These are phyloP conservation scores for Periconia sp. DNA, from an alignment of 2,329 filamentous ascomycete species.

Conservation along the genomic window DNA sequence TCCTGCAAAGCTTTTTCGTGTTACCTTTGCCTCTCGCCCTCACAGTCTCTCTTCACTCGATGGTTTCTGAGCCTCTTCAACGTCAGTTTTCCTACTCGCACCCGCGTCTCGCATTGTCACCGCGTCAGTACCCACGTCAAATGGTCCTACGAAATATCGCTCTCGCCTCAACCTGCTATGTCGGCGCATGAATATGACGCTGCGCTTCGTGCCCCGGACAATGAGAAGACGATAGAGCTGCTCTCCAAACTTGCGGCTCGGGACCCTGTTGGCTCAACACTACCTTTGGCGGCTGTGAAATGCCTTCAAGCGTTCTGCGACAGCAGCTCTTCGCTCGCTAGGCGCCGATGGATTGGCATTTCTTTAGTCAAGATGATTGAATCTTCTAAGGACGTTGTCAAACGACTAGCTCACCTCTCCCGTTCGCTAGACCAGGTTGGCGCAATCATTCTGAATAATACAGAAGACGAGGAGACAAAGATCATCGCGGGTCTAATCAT, in stretches of 20 bases:
- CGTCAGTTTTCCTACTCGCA: not conserved
- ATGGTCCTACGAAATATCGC: conserved; percentile 1
- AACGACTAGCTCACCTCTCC: conserved; percentile 18
- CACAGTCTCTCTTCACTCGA: not conserved
- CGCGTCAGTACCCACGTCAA: conserved; percentile 3
- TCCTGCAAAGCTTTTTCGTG: not conserved
- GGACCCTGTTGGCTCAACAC: conserved; percentile 10
- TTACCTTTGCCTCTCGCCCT: not conserved
- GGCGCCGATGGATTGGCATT: conserved; percentile 40
- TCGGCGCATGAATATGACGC: conserved; percentile 20
- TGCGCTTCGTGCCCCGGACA: conserved; percentile 28
- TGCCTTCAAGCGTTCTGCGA: conserved; percentile 38
- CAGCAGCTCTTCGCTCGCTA: conserved; percentile 13
- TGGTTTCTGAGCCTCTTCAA: not conserved
- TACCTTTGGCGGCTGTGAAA: conserved; percentile 22
- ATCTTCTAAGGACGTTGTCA: conserved; percentile 18
- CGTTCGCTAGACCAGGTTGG: conserved; percentile 27
- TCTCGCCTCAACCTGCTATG: conserved; percentile 6
- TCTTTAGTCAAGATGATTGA: conserved; percentile 35
- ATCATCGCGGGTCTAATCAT: conserved; percentile 41
- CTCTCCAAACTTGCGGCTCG: conserved; percentile 25
- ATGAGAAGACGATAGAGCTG: conserved; percentile 19
- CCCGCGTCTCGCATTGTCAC: conserved; percentile 1
- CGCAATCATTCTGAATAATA: conserved; percentile 24
- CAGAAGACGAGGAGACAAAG: conserved; percentile 35